These are phyloP conservation scores for Cenchrus purpureus DNA, from an alignment of 176 grass and related monocot genomes.

Conservation along the genomic window DNA sequence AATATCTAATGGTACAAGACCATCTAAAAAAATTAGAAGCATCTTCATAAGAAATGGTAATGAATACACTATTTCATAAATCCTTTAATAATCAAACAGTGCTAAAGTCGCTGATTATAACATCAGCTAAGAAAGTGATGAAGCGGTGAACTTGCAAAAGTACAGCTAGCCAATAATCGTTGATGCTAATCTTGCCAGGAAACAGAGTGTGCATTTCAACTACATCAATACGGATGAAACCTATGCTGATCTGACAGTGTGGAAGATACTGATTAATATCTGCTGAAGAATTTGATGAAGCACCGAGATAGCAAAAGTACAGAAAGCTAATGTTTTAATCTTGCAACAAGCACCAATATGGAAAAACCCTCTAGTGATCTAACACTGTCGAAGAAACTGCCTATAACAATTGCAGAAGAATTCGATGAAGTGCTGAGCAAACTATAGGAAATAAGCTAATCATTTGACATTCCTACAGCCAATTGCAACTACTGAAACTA, in stretches of 20 bases:
- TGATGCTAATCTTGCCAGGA: not conserved
- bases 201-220: not conserved
- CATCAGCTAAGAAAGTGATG: not conserved
- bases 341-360: not conserved
- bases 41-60: slow-evolving; percentile 13
- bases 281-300: not conserved
- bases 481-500: not conserved
- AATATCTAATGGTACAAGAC: not conserved
- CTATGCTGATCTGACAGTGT: not conserved
- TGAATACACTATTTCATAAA: not conserved
- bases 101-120: not conserved
- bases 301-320: slow-evolving; percentile 2
- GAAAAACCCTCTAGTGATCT: not conserved
- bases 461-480: no score
- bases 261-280: not conserved
- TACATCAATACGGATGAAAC: not conserved
- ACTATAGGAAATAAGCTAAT: slow-evolving; percentile 13
- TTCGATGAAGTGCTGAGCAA: not conserved
- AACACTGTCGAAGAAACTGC: not conserved
- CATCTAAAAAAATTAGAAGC: slow-evolving; percentile 15
- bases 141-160: slow-evolving; percentile 18
- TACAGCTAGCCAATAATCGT: not conserved
- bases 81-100: not conserved
- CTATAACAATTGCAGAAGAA: not conserved
- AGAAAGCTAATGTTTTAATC: not conserved